Evolutionary conservation across 202 grass and related monocot genomes (phyloP).

Genomic region (Panicum virgatum): DNA sequence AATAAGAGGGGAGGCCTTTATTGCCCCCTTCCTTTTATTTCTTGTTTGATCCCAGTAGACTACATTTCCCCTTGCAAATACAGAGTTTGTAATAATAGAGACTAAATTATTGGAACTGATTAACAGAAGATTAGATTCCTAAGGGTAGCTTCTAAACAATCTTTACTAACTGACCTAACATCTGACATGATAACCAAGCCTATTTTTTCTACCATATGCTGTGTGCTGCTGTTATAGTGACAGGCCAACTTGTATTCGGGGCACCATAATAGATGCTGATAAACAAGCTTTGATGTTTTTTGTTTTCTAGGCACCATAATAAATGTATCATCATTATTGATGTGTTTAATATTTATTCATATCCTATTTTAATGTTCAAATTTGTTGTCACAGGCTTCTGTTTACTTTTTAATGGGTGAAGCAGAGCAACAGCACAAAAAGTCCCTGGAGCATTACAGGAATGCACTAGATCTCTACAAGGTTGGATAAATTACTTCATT

Average conservation of each 20-base stretch:
- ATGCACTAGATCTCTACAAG: conserved; percentile 84
- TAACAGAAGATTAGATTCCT: background rate
- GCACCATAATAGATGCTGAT: background rate
- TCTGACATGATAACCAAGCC: background rate
- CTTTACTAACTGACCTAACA: background rate
- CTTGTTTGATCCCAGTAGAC: background rate
- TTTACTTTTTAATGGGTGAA: conserved; percentile 88
- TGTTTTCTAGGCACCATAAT: background rate
- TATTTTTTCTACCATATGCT: background rate
- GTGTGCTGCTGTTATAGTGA: background rate
- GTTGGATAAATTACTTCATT: conserved; percentile 38
- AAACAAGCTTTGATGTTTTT: background rate
- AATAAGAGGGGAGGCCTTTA: background rate
- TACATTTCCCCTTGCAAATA: background rate
- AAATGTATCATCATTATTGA: background rate
- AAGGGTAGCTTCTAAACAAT: background rate
- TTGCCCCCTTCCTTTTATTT: background rate
- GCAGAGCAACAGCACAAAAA: conserved; percentile 76
- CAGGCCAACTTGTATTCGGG: background rate
- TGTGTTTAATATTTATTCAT: conserved; percentile 36
- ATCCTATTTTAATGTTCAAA: conserved; percentile 33
- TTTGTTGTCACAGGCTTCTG: conserved; percentile 68
- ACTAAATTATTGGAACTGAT: background rate
- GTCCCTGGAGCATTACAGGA: conserved; percentile 79
- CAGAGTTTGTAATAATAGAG: background rate